Conservation (phyloP, 352 stramenopile species). For the Phytophthora macrochlamydospora region DNA sequence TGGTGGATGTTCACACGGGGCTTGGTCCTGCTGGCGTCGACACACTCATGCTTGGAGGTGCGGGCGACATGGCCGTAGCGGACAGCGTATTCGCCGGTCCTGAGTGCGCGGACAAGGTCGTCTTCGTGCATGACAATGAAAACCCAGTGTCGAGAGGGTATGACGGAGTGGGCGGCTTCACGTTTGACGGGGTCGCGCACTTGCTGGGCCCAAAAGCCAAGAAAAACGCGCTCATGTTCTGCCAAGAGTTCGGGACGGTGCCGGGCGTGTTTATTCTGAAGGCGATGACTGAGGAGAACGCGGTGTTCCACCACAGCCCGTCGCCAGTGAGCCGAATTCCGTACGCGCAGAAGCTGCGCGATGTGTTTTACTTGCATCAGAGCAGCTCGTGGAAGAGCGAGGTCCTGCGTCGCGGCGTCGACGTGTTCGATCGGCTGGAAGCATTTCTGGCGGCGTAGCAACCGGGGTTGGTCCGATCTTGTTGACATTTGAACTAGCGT, state of each 20-base stretch:
- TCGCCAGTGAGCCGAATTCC: slow-evolving; percentile 46
- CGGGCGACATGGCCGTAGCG: slow-evolving; percentile 28
- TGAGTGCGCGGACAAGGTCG: slow-evolving; percentile 34
- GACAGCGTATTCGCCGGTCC: slow-evolving; percentile 34
- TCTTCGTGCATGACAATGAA: slow-evolving; percentile 33
- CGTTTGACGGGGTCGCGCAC: slow-evolving; percentile 42
- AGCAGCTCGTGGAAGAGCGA: slow-evolving; percentile 66
- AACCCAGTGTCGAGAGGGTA: slow-evolving; percentile 59
- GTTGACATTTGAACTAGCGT: not conserved
- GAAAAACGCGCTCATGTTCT: slow-evolving; percentile 40
- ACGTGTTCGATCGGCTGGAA: slow-evolving; percentile 53
- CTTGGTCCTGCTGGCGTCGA: slow-evolving; percentile 75
- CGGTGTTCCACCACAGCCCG: slow-evolving; percentile 51
- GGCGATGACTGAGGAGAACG: slow-evolving; percentile 66
- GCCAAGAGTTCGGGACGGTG: slow-evolving; percentile 81
- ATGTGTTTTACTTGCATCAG: slow-evolving; percentile 82
- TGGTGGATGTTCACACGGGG: slow-evolving; percentile 95
- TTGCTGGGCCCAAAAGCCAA: slow-evolving; percentile 27
- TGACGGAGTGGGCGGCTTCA: slow-evolving; percentile 51
- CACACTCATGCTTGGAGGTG: slow-evolving; percentile 51
- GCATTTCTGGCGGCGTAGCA: slow-evolving; percentile 23
- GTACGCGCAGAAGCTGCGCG: slow-evolving; percentile 65
- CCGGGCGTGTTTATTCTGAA: slow-evolving; percentile 61
- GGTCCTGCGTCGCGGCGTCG: slow-evolving; percentile 55
- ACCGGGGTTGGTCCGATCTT: not conserved